Percentiles rank a stretch among this genome's conserved stretches.
Evolutionary conservation across 805 yeast genomes (phyloP).

Genomic region (Blastobotrys americana): DNA sequence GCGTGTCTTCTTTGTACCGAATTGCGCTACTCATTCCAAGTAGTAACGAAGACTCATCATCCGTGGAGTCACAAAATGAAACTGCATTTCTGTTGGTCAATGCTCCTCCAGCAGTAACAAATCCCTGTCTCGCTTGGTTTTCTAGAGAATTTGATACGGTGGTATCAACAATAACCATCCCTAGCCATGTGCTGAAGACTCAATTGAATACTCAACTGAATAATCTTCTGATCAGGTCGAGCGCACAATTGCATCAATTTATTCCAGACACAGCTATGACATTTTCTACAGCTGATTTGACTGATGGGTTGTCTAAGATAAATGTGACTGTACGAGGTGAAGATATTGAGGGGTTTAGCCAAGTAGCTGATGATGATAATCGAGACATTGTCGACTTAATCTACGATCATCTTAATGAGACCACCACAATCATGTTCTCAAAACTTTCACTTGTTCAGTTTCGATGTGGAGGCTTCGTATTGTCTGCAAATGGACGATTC

Average conservation of each 20-base stretch:
- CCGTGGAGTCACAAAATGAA: no score
- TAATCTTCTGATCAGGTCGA: background rate
- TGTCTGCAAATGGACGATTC: slow-evolving; percentile 17
- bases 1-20: background rate
- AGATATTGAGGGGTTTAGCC: slow-evolving; percentile 11
- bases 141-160: slow-evolving; percentile 12
- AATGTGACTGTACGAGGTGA: slow-evolving; percentile 13
- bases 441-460: slow-evolving; percentile 13
- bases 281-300: slow-evolving; percentile 5
- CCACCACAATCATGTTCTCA: slow-evolving; percentile 13
- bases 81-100: slow-evolving; percentile 2
- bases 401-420: slow-evolving; percentile 8
- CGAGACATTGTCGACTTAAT: slow-evolving; percentile 4
- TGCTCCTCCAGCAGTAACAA: slow-evolving; percentile 4
- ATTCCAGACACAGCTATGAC: slow-evolving; percentile 11
- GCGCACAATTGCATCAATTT: background rate
- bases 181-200: slow-evolving; percentile 4
- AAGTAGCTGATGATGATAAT: background rate
- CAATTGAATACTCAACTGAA: slow-evolving; percentile 8
- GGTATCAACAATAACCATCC: slow-evolving; percentile 8
- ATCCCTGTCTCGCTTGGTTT: slow-evolving; percentile 12
- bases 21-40: background rate
- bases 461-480: slow-evolving; percentile 17
- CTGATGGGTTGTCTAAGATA: slow-evolving; percentile 10
- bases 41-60: background rate